Base-by-base conservation (phyloP, 2,329 filamentous ascomycete genomes). In the Claviceps paspali region DNA sequence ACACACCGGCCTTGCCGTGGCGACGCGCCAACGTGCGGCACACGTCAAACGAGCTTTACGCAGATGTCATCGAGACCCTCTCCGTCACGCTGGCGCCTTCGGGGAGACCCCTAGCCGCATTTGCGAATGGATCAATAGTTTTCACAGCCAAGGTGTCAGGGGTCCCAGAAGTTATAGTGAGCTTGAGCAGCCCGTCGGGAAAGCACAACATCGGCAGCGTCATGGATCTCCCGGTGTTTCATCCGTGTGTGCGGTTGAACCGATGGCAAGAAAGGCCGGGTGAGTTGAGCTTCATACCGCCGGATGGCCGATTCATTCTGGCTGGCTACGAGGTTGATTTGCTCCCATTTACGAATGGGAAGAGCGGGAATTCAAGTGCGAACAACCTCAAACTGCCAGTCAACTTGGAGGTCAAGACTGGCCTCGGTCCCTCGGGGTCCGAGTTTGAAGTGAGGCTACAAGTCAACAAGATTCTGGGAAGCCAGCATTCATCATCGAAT, bases 91-190 rank as follows among this genome's bases (percentile, higher is more conserved):
- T 96, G 29, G 86, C 91, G 0, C 91, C 91, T 0, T 95, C 87
- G 0, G 91, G 91, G 4, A 72, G 86, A 11, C 80, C 88, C 1
- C 68, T 98, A 17, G 78, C 84, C 6, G 88, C 91, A 3, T 79
- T 93, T 45, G 82, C 85, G 11, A 82, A 91, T 48, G 91, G 91
- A 12, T 92, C 85, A 4, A 88, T 98, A 47, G 87, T 84, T 2
- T 96, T 96, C 56, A 96, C 85, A 0, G 79, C 82, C 38, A 95
- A 96, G 54, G 84, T 98, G 29, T 95, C 88, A 1, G 91, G 91
- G 4, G 75, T 96, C 3, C 91, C 91, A 1, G 88, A 98, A 53
- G 70, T 98, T n/a, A 57, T 85, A 14, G 64, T 98, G 8, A 81
- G 72, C 11, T 68, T 98, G 21, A 81, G 79, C 1, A 80, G 83